These are phyloP conservation scores for Pontederia paniculata DNA, from an alignment of 176 grass and related monocot genomes.

Conservation along the genomic window DNA sequence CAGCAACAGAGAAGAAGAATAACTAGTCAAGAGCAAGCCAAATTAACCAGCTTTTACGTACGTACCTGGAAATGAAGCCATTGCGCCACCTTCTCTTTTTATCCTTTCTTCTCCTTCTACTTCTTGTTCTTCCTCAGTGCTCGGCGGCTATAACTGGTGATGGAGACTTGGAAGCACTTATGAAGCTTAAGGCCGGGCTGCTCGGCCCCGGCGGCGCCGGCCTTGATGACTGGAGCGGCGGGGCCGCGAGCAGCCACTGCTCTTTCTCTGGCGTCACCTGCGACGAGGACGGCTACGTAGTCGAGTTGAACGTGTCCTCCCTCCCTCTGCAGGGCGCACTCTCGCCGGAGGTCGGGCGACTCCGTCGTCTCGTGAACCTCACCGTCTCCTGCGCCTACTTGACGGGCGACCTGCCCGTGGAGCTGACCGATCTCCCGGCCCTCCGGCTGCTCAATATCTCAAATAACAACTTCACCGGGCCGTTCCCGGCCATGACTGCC, in stretches of 20 bases:
- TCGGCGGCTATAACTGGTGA: neutral
- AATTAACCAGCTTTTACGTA: too few relatives aligned
- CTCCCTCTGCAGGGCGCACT: constrained; percentile 36
- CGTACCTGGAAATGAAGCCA: too few relatives aligned
- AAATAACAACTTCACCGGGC: constrained; percentile 57
- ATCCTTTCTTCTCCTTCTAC: neutral
- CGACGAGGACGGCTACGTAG: constrained; percentile 28
- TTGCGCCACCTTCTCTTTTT: too few relatives aligned
- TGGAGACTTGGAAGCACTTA: constrained; percentile 28
- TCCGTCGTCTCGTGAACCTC: constrained; percentile 53
- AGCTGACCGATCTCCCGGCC: constrained; percentile 17
- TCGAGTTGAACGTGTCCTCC: constrained; percentile 45
- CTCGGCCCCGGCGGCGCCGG: constrained; percentile 7
- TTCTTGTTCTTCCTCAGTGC: neutral
- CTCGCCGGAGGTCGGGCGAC: constrained; percentile 28
- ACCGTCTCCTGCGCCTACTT: constrained; percentile 54
- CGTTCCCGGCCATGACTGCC: constrained; percentile 3
- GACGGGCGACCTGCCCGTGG: constrained; percentile 16
- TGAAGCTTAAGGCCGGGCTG: constrained; percentile 37
- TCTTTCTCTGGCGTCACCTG: constrained; percentile 58
- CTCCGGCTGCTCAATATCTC: constrained; percentile 77
- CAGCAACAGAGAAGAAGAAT: too few relatives aligned
- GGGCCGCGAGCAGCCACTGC: constrained; percentile 32
- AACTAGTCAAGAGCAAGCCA: too few relatives aligned
- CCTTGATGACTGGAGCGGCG: constrained; percentile 48